Base-by-base conservation (phyloP, 179 eudicot species). In the Drosera spatulata region DNA sequence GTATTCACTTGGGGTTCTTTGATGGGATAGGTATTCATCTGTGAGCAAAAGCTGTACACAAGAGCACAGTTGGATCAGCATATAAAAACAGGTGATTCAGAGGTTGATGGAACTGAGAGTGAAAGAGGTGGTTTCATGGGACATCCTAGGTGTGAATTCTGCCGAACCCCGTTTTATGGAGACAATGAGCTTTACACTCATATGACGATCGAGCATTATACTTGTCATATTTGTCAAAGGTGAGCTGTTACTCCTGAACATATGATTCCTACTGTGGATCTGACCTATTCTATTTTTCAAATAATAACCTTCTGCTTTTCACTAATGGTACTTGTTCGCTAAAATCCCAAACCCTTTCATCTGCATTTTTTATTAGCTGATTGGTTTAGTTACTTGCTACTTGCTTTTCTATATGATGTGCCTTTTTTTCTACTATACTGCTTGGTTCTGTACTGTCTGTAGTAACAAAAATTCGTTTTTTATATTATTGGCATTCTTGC, bases 91-190 rank as follows among this genome's bases (percentile, higher is more conserved):
- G 99, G 99, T 59, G 95, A 93, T 66, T 86, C 99, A 2, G 87
- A 78, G 74, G 99, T 90, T 49, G 99, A 93, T 79, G 99, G 99
- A 41, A 82, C 83, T 59, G 99, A 90, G 78, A 83, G 85, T 75
- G 99, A 93, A 69, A 76, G 99, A 73, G 99, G 97, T 71, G 99
- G 99, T 47, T 93, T 93, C 65, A 63, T 71, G 64, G 99, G 99
- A 41, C 99, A 93, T 77, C 97, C 99, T 64, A 65, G 72, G 37
- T 93, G 99, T 75, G 97, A 90, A 71, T 93, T 93, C 72, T 93
- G 99, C 69, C 75, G 66, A 41, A 71, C 81, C 50, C 90, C 86
- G 0, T 93, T 89, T 59, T 93, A 93, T 67, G 97, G 95, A 63
- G 97, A 93, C 63, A 90, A 93, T 71, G 99, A 93, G 71, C 87